Percentiles rank a stretch among this genome's conserved stretches.
phyloP scores from a whole-genome alignment of 2,329 filamentous ascomycete genomes.

The Aspergillus ochraceoroseus region DNA sequence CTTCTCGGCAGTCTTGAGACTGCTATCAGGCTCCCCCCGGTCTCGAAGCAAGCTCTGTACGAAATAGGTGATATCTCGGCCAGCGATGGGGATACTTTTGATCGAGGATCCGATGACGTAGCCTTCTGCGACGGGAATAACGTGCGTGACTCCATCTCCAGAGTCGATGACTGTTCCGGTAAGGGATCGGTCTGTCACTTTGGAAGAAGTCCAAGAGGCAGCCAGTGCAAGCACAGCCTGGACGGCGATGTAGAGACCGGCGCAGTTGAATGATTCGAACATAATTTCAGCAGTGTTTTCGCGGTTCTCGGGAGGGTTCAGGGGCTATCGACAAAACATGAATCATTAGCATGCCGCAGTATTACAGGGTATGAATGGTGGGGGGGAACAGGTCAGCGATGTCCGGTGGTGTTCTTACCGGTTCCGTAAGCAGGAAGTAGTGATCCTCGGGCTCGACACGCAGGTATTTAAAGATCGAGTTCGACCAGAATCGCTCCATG shows the following conservation, averaged over 20 bases:
- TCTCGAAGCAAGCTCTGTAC: slow-evolving; percentile 94
- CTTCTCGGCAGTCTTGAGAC: slow-evolving; percentile 92
- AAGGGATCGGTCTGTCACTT: slow-evolving; percentile 90
- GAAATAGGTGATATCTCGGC: slow-evolving; percentile 97
- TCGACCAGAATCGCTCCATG: slow-evolving; percentile 99
- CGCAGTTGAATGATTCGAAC: slow-evolving; percentile 99
- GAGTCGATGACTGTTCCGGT: slow-evolving; percentile 98
- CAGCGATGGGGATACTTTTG: slow-evolving; percentile 97
- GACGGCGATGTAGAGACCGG: slow-evolving; percentile 96
- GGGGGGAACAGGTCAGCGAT: neutral
- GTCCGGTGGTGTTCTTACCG: slow-evolving; percentile 55
- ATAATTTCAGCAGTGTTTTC: slow-evolving; percentile 99
- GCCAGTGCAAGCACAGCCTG: slow-evolving; percentile 94
- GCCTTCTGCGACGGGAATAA: slow-evolving; percentile 96
- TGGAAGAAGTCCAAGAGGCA: slow-evolving; percentile 97
- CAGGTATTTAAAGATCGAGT: slow-evolving; percentile 99
- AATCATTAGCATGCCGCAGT: neutral
- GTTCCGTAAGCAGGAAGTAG: slow-evolving; percentile 95
- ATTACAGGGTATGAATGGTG: neutral
- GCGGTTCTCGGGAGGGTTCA: slow-evolving; percentile 97
- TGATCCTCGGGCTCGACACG: slow-evolving; percentile 98
- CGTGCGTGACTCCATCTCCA: slow-evolving; percentile 96
- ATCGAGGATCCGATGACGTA: slow-evolving; percentile 99
- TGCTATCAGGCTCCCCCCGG: slow-evolving; percentile 92
- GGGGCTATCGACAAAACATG: slow-evolving; percentile 56